These are phyloP conservation scores for Echria macrotheca DNA, from an alignment of 495 filamentous ascomycete species.

Conservation along the genomic window DNA sequence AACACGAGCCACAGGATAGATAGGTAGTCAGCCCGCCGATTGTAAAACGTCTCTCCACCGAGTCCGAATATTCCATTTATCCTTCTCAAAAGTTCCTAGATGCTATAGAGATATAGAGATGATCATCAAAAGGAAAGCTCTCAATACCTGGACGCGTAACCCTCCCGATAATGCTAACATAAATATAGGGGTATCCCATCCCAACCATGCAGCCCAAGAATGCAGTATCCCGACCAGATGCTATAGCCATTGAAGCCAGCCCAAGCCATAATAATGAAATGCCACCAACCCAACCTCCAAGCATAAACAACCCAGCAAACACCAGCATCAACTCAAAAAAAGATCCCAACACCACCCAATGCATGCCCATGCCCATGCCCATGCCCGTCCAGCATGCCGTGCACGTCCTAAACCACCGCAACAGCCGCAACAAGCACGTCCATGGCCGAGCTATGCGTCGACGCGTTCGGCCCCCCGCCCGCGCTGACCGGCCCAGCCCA, in stretches of 20 bases:
- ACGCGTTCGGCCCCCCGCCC: constrained; percentile 33
- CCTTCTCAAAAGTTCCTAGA: no score
- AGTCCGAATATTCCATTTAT: no score
- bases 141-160: neutral
- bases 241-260: no score
- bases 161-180: neutral
- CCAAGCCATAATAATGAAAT: no score
- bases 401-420: constrained; percentile 22
- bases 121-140: no score
- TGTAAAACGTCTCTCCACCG: no score
- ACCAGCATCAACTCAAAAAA: neutral
- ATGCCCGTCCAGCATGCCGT: neutral
- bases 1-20: no score
- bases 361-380: neutral
- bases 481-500: constrained; percentile 57
- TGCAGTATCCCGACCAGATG: no score
- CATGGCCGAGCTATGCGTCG: constrained; percentile 60
- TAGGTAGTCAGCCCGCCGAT: no score
- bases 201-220: neutral
- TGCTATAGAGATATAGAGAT: no score
- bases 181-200: neutral
- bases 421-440: constrained; percentile 66
- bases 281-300: neutral
- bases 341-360: neutral
- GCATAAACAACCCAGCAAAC: neutral